A percentile compares a stretch with the other conserved stretches of the same genome.
Evolutionary conservation across 106 monocot species (phyloP).

Genomic region (Dendrobium chrysotoxum): DNA sequence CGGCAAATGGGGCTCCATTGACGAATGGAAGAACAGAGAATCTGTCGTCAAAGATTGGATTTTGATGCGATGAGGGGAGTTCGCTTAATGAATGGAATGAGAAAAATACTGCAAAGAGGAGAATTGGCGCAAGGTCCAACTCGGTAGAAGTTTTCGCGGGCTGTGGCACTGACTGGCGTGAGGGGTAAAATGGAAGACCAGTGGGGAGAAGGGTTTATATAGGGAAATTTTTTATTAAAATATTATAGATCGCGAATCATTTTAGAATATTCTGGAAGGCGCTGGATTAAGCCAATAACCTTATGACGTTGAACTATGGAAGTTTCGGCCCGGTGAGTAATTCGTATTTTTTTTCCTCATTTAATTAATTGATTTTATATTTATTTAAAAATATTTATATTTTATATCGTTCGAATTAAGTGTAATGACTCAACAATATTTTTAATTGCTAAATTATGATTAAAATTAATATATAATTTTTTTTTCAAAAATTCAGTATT

Average conservation of each 20-base stretch:
- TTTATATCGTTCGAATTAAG: no score
- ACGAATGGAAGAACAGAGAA: background rate
- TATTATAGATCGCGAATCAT: background rate
- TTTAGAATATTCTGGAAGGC: slow-evolving; percentile 1
- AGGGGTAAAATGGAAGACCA: background rate
- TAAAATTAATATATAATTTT: no score
- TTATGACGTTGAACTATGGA: background rate
- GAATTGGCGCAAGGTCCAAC: background rate
- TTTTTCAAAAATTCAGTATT: no score
- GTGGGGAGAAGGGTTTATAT: background rate
- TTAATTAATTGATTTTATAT: no score
- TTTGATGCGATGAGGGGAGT: background rate
- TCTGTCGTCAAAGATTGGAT: background rate
- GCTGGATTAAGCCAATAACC: background rate
- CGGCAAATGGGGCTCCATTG: background rate
- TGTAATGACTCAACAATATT: no score
- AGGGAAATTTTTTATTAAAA: background rate
- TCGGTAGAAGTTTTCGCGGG: background rate
- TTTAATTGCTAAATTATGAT: no score
- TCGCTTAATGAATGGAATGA: background rate
- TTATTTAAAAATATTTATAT: no score
- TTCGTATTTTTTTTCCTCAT: background rate
- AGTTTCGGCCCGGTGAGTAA: background rate
- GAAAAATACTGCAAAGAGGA: background rate
- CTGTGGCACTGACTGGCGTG: background rate